Evolutionary conservation across 805 yeast genomes (phyloP), one percentile per base, ranked within the genome.

Genomic region (Dipodascus albidus): DNA sequence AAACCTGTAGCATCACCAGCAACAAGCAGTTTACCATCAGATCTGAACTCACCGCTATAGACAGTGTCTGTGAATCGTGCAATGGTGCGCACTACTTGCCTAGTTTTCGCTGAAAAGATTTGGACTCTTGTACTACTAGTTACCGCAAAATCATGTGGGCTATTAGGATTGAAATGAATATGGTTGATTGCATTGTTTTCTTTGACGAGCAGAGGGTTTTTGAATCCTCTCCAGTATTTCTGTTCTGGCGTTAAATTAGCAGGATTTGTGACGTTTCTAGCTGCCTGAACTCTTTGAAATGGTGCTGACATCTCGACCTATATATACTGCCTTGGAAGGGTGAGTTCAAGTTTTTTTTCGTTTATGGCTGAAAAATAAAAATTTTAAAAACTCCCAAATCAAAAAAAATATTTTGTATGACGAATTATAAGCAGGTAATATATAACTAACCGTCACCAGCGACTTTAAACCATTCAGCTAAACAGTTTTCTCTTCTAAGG

Each of bases 1-100:
- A 87, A 67, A 19, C 99, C 99, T 2, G 93, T 81, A 14, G 96
- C 96, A 71, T 93, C 99, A 62, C 96, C 95, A 2, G 97, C 97
- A 20, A 85, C 95, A 24, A 93, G 68, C 49, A 93, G 76, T 65
- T 87, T 86, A 53, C 99, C 99, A 65, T 93, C 99, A 54, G 78
- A 78, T 63, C 98, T 78, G 68, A 83, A 91, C 66, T 89, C 95
- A 49, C 96, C 98, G 31, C 88, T 80, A 65, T 87, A 88, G 0
- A 89, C 99, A 0, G 90, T 82, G 62, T 91, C 98, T 65, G 87
- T 89, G 70, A 93, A 93, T 58, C 97, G 70, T 3, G 83, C 74
- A 59, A 89, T 86, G 0, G 96, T 89, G 70, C 87, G 87, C 42
- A 81, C 74, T 2, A 90, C 96, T 64, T 88, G 95, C 62, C 97